A percentile compares a stretch with the other conserved stretches of the same genome.
Conservation (phyloP, 306 rosid species). For the Adenanthera pavonina region DNA sequence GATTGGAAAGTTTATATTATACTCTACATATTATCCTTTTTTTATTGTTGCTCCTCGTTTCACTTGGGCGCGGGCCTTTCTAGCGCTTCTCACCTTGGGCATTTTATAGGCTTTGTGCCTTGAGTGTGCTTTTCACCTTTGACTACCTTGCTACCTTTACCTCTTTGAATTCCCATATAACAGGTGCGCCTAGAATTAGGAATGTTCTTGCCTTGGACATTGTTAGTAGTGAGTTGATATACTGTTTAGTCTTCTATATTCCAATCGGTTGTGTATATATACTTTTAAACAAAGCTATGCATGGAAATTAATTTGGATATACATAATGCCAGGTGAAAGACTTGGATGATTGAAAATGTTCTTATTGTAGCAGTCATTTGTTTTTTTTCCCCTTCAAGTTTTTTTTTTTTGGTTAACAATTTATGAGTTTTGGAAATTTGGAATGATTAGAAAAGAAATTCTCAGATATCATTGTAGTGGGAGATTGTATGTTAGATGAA, state of each 20-base stretch:
- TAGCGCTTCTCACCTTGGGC: too few species aligned
- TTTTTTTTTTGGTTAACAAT: not conserved
- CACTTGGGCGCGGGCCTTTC: too few species aligned
- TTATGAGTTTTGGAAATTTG: not conserved
- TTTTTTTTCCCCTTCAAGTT: not conserved
- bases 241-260: not conserved
- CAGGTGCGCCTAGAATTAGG: not conserved
- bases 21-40: too few species aligned
- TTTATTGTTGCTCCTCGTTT: too few species aligned
- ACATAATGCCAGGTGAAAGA: not conserved
- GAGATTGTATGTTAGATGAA: not conserved
- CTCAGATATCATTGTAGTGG: not conserved
- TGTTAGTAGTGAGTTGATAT: not conserved
- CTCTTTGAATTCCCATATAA: not conserved
- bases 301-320: not conserved
- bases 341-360: not conserved
- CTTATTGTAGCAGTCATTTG: not conserved
- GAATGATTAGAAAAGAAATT: not conserved
- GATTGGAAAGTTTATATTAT: too few species aligned
- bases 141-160: too few species aligned
- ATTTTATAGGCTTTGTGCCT: too few species aligned
- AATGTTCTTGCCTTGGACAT: slow-evolving; percentile 2
- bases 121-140: too few species aligned
- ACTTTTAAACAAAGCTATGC: not conserved
- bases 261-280: not conserved